Evolutionary conservation across 176 grass and related monocot genomes (phyloP).

Genomic region (Paspalum notatum): DNA sequence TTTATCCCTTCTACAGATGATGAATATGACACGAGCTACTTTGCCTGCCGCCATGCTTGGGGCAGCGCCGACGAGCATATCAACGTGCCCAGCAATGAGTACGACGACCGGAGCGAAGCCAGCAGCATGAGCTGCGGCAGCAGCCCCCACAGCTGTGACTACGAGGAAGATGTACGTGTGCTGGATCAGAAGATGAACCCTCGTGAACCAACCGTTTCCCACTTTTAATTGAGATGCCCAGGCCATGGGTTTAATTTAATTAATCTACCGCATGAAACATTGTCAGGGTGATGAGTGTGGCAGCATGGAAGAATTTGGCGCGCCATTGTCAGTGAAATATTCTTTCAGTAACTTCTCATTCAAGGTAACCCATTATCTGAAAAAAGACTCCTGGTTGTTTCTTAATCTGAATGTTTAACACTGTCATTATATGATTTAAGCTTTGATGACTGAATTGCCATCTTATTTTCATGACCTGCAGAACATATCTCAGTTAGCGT

Average conservation of each 20-base stretch:
- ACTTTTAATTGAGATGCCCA: neutral
- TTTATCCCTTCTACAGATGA: constrained; percentile 90
- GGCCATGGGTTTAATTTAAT: neutral
- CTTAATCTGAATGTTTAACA: neutral
- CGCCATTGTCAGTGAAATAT: constrained; percentile 71
- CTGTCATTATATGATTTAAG: neutral
- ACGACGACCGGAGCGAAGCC: constrained; percentile 66
- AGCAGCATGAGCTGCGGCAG: constrained; percentile 87
- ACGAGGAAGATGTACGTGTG: constrained; percentile 79
- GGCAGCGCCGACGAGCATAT: constrained; percentile 50
- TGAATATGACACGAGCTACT: constrained; percentile 97
- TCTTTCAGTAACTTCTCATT: constrained; percentile 99
- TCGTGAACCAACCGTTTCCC: neutral
- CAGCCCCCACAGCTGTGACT: constrained; percentile 66
- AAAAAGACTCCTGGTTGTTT: neutral
- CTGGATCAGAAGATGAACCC: constrained; percentile 2
- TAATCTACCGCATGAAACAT: constrained; percentile 1
- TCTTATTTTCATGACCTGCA: constrained; percentile 27
- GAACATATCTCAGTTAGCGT: constrained; percentile 97
- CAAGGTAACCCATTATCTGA: constrained; percentile 59
- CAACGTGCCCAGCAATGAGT: constrained; percentile 46
- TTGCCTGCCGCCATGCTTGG: constrained; percentile 83
- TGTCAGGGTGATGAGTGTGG: constrained; percentile 86
- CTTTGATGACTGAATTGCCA: neutral
- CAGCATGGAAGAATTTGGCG: constrained; percentile 89